Conservation (phyloP, 129 eudicot species). For the Glebionis coronaria region DNA sequence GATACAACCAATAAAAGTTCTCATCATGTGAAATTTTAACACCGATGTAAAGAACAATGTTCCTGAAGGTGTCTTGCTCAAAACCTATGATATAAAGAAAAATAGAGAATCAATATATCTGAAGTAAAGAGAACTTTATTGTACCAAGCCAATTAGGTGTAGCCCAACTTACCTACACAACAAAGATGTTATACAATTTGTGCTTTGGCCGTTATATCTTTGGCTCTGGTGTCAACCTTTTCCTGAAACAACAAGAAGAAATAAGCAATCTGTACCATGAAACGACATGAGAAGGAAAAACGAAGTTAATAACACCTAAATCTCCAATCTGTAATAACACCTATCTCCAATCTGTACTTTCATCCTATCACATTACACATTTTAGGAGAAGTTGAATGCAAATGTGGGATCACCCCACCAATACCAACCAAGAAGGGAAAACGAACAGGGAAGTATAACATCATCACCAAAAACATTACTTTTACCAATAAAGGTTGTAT, state of each 20-base stretch:
- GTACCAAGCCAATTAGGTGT: background rate
- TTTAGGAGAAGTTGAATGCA: background rate
- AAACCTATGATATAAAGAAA: constrained; percentile 29
- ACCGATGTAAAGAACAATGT: constrained; percentile 17
- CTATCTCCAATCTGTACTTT: background rate
- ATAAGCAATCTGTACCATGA: background rate
- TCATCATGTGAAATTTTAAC: constrained; percentile 14
- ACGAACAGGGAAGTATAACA: constrained; percentile 3
- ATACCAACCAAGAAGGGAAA: constrained; percentile 20
- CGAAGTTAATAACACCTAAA: constrained; percentile 6
- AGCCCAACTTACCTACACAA: constrained; percentile 35
- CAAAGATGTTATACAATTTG: constrained; percentile 39
- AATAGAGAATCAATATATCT: background rate
- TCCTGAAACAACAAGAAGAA: constrained; percentile 33
- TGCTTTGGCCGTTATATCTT: constrained; percentile 33
- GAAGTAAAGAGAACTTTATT: background rate
- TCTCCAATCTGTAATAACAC: too few relatives aligned
- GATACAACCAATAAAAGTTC: constrained; percentile 20
- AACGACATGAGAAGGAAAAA: background rate
- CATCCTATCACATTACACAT: background rate
- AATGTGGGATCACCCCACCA: constrained; percentile 20
- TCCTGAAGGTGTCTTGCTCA: constrained; percentile 18
- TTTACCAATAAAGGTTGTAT: background rate
- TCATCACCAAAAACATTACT: background rate
- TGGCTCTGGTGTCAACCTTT: constrained; percentile 35